phyloP scores from a whole-genome alignment of 495 filamentous ascomycete species.

The Pseudevernia furfuracea region DNA sequence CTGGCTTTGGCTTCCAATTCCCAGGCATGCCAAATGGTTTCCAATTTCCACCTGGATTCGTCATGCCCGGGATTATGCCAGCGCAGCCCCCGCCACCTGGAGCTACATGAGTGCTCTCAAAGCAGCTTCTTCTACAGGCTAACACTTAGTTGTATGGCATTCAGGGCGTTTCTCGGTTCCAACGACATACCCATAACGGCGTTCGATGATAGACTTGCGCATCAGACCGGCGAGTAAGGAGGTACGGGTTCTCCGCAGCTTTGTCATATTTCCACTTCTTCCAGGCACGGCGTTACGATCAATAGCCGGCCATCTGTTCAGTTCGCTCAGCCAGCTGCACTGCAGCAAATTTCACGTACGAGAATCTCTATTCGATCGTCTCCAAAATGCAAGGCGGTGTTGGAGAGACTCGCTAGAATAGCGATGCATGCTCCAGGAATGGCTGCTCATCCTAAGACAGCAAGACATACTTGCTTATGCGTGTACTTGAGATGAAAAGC shows the following conservation, averaged over 20 bases:
- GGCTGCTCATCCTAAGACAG: not conserved
- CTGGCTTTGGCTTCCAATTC: conserved; percentile 60
- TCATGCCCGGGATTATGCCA: conserved; percentile 40
- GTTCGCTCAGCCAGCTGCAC: not conserved
- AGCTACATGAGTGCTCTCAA: conserved; percentile 8
- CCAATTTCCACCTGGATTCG: conserved; percentile 61
- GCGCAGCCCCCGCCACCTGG: conserved; percentile 44
- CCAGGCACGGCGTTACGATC: not conserved
- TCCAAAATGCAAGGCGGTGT: not conserved
- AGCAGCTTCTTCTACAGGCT: not conserved
- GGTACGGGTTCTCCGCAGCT: not conserved
- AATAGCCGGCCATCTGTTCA: not conserved
- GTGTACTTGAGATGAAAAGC: not conserved
- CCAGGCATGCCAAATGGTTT: conserved; percentile 56
- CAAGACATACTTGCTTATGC: not conserved
- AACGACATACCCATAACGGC: conserved; percentile 9
- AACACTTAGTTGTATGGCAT: not conserved
- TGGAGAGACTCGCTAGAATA: not conserved
- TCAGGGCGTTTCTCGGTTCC: not conserved
- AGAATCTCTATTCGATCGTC: not conserved
- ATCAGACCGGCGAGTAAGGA: not conserved
- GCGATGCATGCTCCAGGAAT: not conserved
- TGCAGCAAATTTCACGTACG: not conserved
- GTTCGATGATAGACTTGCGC: conserved; percentile 3
- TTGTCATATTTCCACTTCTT: not conserved